Percentiles rank a stretch among this genome's conserved stretches.
phyloP scores from a whole-genome alignment of 768 basidiomycete species.

The Exidia glandulosa region DNA sequence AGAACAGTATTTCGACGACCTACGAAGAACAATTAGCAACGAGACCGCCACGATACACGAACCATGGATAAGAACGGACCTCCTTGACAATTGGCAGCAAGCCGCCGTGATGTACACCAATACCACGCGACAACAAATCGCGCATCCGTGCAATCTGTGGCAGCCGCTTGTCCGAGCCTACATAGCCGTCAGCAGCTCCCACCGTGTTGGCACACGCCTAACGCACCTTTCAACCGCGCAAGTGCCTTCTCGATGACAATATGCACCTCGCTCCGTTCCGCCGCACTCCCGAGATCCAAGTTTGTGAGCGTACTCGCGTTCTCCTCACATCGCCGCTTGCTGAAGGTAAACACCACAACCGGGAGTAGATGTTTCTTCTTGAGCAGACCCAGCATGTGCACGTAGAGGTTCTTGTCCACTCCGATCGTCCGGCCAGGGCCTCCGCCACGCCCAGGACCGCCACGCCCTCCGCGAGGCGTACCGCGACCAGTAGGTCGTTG shows the following conservation, averaged over 20 bases:
- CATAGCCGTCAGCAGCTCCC: conserved; percentile 27
- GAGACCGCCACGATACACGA: background rate
- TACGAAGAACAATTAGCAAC: conserved; percentile 35
- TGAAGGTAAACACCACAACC: conserved; percentile 93
- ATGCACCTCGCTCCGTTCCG: conserved; percentile 96
- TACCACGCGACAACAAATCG: conserved; percentile 81
- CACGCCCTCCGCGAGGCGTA: conserved; percentile 18
- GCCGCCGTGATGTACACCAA: conserved; percentile 96
- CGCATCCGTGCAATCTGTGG: conserved; percentile 90
- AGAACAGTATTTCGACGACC: conserved; percentile 95
- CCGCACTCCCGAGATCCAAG: conserved; percentile 74
- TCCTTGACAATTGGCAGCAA: conserved; percentile 95
- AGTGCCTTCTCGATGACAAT: conserved; percentile 88
- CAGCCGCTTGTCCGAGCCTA: conserved; percentile 82
- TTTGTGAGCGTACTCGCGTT: conserved; percentile 85
- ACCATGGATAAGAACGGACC: conserved; percentile 31
- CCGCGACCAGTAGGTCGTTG: conserved; percentile 25
- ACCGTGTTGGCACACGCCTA: conserved; percentile 17
- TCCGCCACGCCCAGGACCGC: conserved; percentile 35
- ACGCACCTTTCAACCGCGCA: conserved; percentile 78
- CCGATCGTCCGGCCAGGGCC: conserved; percentile 40
- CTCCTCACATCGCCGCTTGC: conserved; percentile 95
- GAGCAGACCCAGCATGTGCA: conserved; percentile 78
- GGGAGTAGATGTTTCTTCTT: conserved; percentile 81
- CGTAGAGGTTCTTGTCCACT: conserved; percentile 85